A percentile compares a stretch with the other conserved stretches of the same genome.
These are phyloP conservation scores for Acacia crassicarpa DNA, from an alignment of 306 rosid species.

Conservation along the genomic window DNA sequence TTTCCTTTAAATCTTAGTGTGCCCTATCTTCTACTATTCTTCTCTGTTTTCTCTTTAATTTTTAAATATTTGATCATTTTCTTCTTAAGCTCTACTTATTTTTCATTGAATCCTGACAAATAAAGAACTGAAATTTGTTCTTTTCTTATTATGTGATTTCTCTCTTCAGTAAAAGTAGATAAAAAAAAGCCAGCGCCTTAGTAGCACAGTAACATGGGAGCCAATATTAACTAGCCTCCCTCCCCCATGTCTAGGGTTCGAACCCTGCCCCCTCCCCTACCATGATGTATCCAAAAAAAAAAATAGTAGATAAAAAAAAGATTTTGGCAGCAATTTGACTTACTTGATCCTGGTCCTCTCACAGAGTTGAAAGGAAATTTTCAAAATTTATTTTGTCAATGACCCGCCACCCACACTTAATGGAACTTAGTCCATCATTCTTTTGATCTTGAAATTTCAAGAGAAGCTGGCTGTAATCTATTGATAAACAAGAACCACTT, in stretches of 20 bases:
- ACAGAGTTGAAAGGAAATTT: neutral
- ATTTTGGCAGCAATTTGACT: neutral
- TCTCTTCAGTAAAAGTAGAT: too few species aligned
- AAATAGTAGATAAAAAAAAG: too few species aligned
- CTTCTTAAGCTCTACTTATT: neutral
- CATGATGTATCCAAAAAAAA: too few species aligned
- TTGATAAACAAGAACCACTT: neutral
- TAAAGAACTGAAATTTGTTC: neutral
- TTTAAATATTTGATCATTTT: too few species aligned
- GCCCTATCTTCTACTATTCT: neutral
- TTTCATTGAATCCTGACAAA: neutral
- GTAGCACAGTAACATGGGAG: too few species aligned
- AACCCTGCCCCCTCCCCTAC: too few species aligned
- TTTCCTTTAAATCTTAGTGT: neutral
- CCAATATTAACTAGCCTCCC: too few species aligned
- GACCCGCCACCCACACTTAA: neutral
- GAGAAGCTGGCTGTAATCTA: neutral
- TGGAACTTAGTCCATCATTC: neutral
- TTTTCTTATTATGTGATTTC: neutral
- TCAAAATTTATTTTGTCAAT: neutral
- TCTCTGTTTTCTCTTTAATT: neutral
- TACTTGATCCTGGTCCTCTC: neutral
- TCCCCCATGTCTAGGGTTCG: too few species aligned
- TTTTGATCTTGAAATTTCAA: neutral
- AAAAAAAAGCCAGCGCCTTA: too few species aligned